A percentile compares a stretch with the other conserved stretches of the same genome.
phyloP scores from a whole-genome alignment of 352 stramenopile species.

The Phytophthora capsici region DNA sequence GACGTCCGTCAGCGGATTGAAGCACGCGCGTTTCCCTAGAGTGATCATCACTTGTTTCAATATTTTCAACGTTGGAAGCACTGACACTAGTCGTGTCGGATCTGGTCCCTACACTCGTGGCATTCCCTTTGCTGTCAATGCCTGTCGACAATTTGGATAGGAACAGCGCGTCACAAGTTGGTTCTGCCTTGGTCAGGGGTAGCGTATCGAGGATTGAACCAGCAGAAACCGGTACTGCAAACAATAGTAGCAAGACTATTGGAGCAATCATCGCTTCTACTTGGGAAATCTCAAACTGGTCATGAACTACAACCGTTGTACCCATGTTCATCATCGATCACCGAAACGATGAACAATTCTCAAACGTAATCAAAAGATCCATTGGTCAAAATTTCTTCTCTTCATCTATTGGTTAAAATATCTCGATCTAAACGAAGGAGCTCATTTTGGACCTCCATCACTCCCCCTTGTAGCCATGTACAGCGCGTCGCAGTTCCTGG shows the following conservation, averaged over 20 bases:
- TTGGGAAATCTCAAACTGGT: constrained; percentile 7
- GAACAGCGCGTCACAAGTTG: constrained; percentile 20
- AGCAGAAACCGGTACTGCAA: background rate
- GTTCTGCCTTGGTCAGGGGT: background rate
- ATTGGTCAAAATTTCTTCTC: too few relatives aligned
- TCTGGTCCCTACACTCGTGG: background rate
- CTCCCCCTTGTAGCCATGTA: constrained; percentile 46
- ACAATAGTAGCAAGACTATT: background rate
- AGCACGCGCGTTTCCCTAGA: constrained; percentile 7
- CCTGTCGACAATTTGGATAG: constrained; percentile 11
- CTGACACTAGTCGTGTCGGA: background rate
- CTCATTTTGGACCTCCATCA: background rate
- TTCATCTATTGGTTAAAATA: constrained; percentile 8
- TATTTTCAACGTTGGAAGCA: background rate
- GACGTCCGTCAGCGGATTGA: constrained; percentile 5
- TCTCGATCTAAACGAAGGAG: background rate
- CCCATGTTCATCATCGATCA: constrained; percentile 31
- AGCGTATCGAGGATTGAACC: constrained; percentile 9
- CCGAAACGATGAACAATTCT: constrained; percentile 21
- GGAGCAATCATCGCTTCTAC: background rate
- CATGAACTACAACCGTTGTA: background rate
- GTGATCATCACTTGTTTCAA: too few relatives aligned
- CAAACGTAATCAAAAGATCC: background rate
- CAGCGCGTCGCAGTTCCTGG: constrained; percentile 66
- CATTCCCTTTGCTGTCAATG: background rate